Percentiles rank a stretch among this genome's conserved stretches.
phyloP scores from a whole-genome alignment of 805 yeast genomes.

The Wickerhamomyces bisporus region DNA sequence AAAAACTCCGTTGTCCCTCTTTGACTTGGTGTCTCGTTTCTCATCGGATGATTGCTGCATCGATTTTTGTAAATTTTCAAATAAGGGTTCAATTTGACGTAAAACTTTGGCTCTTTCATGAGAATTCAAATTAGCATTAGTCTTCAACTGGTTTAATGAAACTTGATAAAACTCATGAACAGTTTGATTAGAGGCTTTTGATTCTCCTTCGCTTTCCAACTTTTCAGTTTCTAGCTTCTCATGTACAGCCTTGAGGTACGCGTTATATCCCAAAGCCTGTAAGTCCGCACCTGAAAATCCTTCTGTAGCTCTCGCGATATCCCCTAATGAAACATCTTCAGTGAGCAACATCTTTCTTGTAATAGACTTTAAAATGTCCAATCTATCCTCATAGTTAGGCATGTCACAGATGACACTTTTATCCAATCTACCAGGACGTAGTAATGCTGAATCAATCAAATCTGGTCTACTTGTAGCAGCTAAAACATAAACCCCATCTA shows the following conservation, averaged over 20 bases:
- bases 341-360: conserved; percentile 55
- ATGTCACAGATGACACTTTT: conserved; percentile 87
- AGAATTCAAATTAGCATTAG: conserved; percentile 26
- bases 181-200: conserved; percentile 10
- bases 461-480: conserved; percentile 98
- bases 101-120: conserved; percentile 36
- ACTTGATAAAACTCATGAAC: conserved; percentile 40
- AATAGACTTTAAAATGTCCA: conserved; percentile 62
- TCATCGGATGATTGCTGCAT: conserved; percentile 2
- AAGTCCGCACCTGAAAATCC: conserved; percentile 95
- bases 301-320: conserved; percentile 52
- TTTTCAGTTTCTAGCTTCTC: conserved; percentile 51
- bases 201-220: conserved; percentile 19
- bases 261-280: conserved; percentile 88
- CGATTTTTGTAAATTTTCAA: conserved; percentile 15
- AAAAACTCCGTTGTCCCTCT: conserved; percentile 29
- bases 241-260: conserved; percentile 82
- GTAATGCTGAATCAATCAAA: conserved; percentile 86
- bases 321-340: conserved; percentile 43
- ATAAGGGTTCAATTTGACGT: conserved; percentile 38
- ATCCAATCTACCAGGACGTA: conserved; percentile 95
- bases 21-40: conserved; percentile 1
- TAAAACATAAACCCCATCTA: conserved; percentile 92
- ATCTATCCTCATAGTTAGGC: conserved; percentile 66
- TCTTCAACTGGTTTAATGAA: conserved; percentile 18